A percentile compares a stretch with the other conserved stretches of the same genome.
These are phyloP conservation scores for Penicillium sp. DNA, from an alignment of 2,329 filamentous ascomycete species.

Conservation along the genomic window DNA sequence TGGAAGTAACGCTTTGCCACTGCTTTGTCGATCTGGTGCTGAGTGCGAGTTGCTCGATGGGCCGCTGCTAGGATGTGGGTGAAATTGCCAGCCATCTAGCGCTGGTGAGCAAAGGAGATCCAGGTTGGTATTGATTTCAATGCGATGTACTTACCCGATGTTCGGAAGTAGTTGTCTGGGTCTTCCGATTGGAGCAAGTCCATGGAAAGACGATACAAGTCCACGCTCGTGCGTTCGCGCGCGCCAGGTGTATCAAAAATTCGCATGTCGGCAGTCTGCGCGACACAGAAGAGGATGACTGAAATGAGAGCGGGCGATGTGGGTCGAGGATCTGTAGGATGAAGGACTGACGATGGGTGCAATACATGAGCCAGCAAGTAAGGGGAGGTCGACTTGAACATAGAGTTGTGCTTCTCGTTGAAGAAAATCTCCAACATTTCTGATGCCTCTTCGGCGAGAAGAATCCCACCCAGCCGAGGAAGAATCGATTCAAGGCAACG, in stretches of 20 bases:
- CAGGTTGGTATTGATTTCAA: not conserved
- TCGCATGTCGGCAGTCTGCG: slow-evolving; percentile 44
- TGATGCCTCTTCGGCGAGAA: slow-evolving; percentile 39
- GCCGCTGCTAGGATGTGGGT: slow-evolving; percentile 4
- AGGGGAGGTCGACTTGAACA: slow-evolving; percentile 43
- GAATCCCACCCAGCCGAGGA: slow-evolving; percentile 35
- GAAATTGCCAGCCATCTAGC: slow-evolving; percentile 14
- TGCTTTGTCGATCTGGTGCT: slow-evolving; percentile 11
- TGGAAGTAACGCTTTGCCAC: slow-evolving; percentile 13
- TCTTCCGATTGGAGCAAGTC: slow-evolving; percentile 23
- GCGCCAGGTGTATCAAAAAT: slow-evolving; percentile 40
- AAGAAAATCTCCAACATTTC: slow-evolving; percentile 47
- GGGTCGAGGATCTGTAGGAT: slow-evolving; percentile 36
- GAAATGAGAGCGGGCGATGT: slow-evolving; percentile 43
- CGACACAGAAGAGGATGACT: slow-evolving; percentile 46
- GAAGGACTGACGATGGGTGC: slow-evolving; percentile 41
- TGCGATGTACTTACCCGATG: slow-evolving; percentile 6
- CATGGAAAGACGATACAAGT: slow-evolving; percentile 31
- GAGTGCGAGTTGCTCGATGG: slow-evolving; percentile 5
- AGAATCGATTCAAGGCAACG: slow-evolving; percentile 40
- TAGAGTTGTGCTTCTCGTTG: slow-evolving; percentile 40
- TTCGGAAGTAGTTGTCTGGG: slow-evolving; percentile 18
- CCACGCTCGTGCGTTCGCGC: slow-evolving; percentile 31
- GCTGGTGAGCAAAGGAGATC: not conserved
- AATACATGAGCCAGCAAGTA: slow-evolving; percentile 46